A percentile compares a stretch with the other conserved stretches of the same genome.
Evolutionary conservation across 2,329 filamentous ascomycete species (phyloP).

Genomic region (Exophiala dermatitidis): DNA sequence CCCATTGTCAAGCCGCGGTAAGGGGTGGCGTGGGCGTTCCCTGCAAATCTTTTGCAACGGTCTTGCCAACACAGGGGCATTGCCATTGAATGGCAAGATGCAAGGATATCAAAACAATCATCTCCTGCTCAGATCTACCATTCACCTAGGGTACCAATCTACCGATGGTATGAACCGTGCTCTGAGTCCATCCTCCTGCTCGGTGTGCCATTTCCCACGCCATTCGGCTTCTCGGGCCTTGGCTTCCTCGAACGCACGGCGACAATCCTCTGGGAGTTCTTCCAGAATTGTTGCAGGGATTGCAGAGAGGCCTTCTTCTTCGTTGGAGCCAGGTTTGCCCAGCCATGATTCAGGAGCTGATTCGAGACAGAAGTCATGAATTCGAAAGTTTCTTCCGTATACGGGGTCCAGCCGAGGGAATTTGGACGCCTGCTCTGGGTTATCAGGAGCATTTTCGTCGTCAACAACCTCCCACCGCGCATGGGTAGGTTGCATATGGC

Average conservation of each 20-base stretch:
- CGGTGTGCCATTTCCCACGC: slow-evolving; percentile 67
- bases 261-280: slow-evolving; percentile 49
- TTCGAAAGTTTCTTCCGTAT: slow-evolving; percentile 55
- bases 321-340: slow-evolving; percentile 49
- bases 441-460: slow-evolving; percentile 22
- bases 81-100: not conserved
- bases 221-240: slow-evolving; percentile 60
- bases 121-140: not conserved
- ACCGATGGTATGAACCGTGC: slow-evolving; percentile 25
- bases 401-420: slow-evolving; percentile 51
- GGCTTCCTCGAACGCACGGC: slow-evolving; percentile 63
- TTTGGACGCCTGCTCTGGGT: slow-evolving; percentile 31
- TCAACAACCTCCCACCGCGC: slow-evolving; percentile 69
- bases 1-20: too few relatives aligned
- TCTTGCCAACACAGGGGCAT: too few relatives aligned
- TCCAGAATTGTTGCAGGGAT: slow-evolving; percentile 39
- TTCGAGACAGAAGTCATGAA: slow-evolving; percentile 55
- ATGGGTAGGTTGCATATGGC: slow-evolving; percentile 81
- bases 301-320: slow-evolving; percentile 35
- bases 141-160: slow-evolving; percentile 28
- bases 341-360: slow-evolving; percentile 52
- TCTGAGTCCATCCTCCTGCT: slow-evolving; percentile 50
- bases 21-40: too few relatives aligned
- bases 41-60: too few relatives aligned
- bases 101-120: not conserved